Percentiles rank a stretch among this genome's conserved stretches.
Conservation (phyloP, 2,329 filamentous ascomycete species). For the Trichoderma aggressivum region DNA sequence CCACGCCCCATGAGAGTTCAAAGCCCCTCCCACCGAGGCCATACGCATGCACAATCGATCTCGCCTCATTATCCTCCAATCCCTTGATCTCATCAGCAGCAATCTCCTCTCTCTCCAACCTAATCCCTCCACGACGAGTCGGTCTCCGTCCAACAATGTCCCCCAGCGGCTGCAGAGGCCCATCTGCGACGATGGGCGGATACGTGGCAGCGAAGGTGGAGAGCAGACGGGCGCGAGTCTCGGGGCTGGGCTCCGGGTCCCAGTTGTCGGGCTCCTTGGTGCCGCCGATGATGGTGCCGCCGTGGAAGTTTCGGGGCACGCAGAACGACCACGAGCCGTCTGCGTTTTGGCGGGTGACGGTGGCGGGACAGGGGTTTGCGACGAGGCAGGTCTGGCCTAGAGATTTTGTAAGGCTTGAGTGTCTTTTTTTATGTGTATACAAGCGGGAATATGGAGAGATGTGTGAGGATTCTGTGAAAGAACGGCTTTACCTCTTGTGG, state of each 20-base stretch:
- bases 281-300: constrained; percentile 63
- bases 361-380: constrained; percentile 37
- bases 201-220: constrained; percentile 40
- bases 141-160: constrained; percentile 48
- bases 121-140: constrained; percentile 45
- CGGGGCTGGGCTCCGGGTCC: constrained; percentile 46
- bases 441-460: neutral
- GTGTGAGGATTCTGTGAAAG: neutral
- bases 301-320: constrained; percentile 58
- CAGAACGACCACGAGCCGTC: constrained; percentile 61
- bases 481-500: constrained; percentile 38
- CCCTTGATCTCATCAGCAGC: constrained; percentile 5
- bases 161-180: constrained; percentile 20
- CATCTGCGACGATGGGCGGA: constrained; percentile 31
- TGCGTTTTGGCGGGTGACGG: constrained; percentile 54
- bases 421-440: neutral
- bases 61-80: neutral
- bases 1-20: constrained; percentile 57
- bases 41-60: constrained; percentile 49
- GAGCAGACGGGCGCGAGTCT: constrained; percentile 39
- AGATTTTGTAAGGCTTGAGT: neutral
- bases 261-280: constrained; percentile 61
- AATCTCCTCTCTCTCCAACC: constrained; percentile 32
- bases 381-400: constrained; percentile 46
- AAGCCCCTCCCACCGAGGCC: constrained; percentile 55